A percentile compares a stretch with the other conserved stretches of the same genome.
phyloP scores from a whole-genome alignment of 1,139 yeast genomes.

The Candida glucosophila region DNA sequence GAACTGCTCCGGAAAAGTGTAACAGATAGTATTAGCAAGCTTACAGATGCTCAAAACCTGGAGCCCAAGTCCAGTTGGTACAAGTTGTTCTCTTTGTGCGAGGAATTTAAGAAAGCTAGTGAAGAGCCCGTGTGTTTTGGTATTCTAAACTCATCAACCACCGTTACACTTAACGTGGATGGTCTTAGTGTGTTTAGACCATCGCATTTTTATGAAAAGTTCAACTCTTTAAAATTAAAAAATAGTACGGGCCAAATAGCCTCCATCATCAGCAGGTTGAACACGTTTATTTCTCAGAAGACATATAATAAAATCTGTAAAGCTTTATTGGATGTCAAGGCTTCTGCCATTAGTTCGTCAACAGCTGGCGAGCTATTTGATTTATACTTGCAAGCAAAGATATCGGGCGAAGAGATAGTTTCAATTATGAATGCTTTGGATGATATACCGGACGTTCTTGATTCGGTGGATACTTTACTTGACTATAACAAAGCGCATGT shows the following conservation, averaged over 20 bases:
- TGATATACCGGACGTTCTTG: slow-evolving; percentile 17
- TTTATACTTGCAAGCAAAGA: slow-evolving; percentile 13
- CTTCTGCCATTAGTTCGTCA: slow-evolving; percentile 8
- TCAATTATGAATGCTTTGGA: slow-evolving; percentile 14
- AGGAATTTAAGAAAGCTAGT: slow-evolving; percentile 52
- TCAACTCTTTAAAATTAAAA: slow-evolving; percentile 7
- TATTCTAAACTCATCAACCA: slow-evolving; percentile 5
- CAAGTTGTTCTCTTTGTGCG: slow-evolving; percentile 54
- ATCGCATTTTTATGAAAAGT: slow-evolving; percentile 24
- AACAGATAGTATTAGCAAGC: no score
- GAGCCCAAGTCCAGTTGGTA: slow-evolving; percentile 32
- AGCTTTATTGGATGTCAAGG: slow-evolving; percentile 7
- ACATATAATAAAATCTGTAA: slow-evolving; percentile 16
- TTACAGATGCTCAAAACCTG: slow-evolving; percentile 9
- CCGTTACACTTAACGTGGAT: slow-evolving; percentile 21
- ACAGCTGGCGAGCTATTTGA: slow-evolving; percentile 15
- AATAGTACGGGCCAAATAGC: slow-evolving; percentile 14
- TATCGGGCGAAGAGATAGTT: slow-evolving; percentile 16
- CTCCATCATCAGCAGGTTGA: slow-evolving; percentile 13
- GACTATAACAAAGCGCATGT: slow-evolving; percentile 7
- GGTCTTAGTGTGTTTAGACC: slow-evolving; percentile 26
- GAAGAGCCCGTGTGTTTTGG: slow-evolving; percentile 37
- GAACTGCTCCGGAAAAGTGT: slow-evolving; percentile 5
- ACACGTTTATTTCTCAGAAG: slow-evolving; percentile 17
- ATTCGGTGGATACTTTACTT: slow-evolving; percentile 16